Percentiles rank a stretch among this genome's conserved stretches.
These are phyloP conservation scores for Colletotrichum sp. DNA, from an alignment of 2,329 filamentous ascomycete species.

Conservation along the genomic window DNA sequence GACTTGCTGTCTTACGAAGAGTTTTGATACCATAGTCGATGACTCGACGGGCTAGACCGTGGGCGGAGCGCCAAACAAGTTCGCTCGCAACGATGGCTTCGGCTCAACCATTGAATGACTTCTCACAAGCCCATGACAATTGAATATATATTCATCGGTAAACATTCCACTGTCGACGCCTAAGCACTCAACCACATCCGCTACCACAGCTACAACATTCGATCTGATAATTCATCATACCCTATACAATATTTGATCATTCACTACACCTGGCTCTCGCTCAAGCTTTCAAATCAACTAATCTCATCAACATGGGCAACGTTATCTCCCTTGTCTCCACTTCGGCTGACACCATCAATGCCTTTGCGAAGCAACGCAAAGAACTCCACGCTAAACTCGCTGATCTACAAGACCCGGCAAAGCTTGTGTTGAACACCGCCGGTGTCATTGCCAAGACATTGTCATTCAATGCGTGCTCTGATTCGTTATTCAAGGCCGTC, in stretches of 20 bases:
- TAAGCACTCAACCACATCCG: background rate
- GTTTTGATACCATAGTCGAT: background rate
- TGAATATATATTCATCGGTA: background rate
- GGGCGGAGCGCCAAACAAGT: background rate
- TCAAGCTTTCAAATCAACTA: background rate
- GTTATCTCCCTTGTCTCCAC: background rate
- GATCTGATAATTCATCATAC: background rate
- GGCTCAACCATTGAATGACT: background rate
- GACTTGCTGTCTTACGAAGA: rapidly evolving
- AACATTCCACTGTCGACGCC: background rate
- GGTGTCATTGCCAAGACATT: background rate
- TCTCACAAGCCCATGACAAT: too few species aligned
- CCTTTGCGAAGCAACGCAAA: background rate
- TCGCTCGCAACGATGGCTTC: background rate
- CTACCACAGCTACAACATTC: background rate
- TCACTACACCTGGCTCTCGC: background rate
- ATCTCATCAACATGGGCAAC: background rate
- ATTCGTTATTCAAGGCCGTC: background rate
- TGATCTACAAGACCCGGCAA: background rate
- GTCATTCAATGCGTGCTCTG: background rate
- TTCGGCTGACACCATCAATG: background rate
- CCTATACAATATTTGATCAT: background rate
- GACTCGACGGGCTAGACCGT: background rate
- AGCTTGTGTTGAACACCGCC: background rate
- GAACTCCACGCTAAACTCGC: background rate